Conservation (phyloP, 768 basidiomycete species). For the Trametopsis cervina region DNA sequence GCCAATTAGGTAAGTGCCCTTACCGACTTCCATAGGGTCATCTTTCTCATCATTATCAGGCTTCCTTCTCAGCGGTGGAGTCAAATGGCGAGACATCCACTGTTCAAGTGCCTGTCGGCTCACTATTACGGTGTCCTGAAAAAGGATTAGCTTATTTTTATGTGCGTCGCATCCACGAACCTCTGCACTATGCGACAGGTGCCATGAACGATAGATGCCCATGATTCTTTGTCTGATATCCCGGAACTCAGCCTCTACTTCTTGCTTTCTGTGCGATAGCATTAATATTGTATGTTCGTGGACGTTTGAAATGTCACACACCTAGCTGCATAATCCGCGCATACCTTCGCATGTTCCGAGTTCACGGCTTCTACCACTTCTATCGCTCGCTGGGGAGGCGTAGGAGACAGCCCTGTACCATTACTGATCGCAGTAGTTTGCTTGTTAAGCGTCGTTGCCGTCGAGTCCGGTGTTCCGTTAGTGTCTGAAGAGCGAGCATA, state of each 20-base stretch:
- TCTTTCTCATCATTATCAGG: not conserved
- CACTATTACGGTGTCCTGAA: slow-evolving; percentile 50
- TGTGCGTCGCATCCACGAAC: too few species aligned
- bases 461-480: slow-evolving; percentile 5
- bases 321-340: slow-evolving; percentile 15
- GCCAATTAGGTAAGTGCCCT: too few species aligned
- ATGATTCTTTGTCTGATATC: slow-evolving; percentile 46
- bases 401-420: too few species aligned
- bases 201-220: slow-evolving; percentile 61
- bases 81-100: slow-evolving; percentile 47
- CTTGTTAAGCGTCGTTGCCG: not conserved
- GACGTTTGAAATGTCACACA: not conserved
- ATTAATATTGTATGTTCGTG: too few species aligned
- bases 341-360: slow-evolving; percentile 40
- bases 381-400: slow-evolving; percentile 50
- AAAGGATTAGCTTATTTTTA: too few species aligned
- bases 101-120: slow-evolving; percentile 51
- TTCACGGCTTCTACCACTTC: slow-evolving; percentile 52
- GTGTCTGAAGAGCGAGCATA: slow-evolving; percentile 49
- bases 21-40: slow-evolving; percentile 3
- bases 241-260: slow-evolving; percentile 37
- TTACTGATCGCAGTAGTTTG: slow-evolving; percentile 5
- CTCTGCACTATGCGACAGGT: slow-evolving; percentile 36
- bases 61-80: slow-evolving; percentile 22
- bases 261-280: slow-evolving; percentile 33